These are phyloP conservation scores for Aspergillus sp. DNA, from an alignment of 2,329 filamentous ascomycete species.

Conservation along the genomic window DNA sequence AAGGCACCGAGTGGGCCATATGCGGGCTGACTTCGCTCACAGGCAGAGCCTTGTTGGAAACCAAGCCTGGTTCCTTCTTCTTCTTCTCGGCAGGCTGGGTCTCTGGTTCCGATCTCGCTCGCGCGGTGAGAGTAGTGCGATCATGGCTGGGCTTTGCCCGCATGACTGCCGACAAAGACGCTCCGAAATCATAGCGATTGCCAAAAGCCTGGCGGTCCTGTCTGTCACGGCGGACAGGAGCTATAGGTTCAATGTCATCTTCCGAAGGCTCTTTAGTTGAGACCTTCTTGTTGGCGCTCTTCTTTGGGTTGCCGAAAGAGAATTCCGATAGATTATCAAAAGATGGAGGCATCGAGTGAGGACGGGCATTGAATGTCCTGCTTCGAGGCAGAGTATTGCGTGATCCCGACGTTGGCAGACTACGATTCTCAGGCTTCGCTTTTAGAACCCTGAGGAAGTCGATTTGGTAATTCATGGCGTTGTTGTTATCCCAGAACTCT, in stretches of 20 bases:
- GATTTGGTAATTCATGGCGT: slow-evolving; percentile 80
- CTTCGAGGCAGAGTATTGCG: slow-evolving; percentile 62
- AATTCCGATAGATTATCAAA: slow-evolving; percentile 69
- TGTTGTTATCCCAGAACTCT: slow-evolving; percentile 96
- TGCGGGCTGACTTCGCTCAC: slow-evolving; percentile 12
- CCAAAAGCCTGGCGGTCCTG: slow-evolving; percentile 70
- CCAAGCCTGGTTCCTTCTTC: slow-evolving; percentile 9
- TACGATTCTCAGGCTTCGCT: slow-evolving; percentile 46
- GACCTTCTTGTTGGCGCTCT: slow-evolving; percentile 67
- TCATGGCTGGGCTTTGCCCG: slow-evolving; percentile 61
- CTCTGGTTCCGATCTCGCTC: slow-evolving; percentile 54
- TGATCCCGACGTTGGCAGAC: slow-evolving; percentile 47
- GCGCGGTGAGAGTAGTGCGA: slow-evolving; percentile 51
- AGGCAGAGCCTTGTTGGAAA: slow-evolving; percentile 12
- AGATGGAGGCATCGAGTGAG: slow-evolving; percentile 47
- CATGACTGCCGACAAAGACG: slow-evolving; percentile 81
- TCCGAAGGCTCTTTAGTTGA: no score
- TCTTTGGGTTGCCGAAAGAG: slow-evolving; percentile 54
- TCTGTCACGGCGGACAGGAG: slow-evolving; percentile 41
- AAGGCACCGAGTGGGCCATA: slow-evolving; percentile 16
- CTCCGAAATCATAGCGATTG: slow-evolving; percentile 91
- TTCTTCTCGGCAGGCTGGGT: slow-evolving; percentile 5
- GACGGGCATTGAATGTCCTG: slow-evolving; percentile 50
- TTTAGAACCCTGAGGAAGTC: slow-evolving; percentile 81
- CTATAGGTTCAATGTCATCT: slow-evolving; percentile 58